phyloP scores from a whole-genome alignment of 805 yeast genomes.

The Ogataea ganodermae region DNA sequence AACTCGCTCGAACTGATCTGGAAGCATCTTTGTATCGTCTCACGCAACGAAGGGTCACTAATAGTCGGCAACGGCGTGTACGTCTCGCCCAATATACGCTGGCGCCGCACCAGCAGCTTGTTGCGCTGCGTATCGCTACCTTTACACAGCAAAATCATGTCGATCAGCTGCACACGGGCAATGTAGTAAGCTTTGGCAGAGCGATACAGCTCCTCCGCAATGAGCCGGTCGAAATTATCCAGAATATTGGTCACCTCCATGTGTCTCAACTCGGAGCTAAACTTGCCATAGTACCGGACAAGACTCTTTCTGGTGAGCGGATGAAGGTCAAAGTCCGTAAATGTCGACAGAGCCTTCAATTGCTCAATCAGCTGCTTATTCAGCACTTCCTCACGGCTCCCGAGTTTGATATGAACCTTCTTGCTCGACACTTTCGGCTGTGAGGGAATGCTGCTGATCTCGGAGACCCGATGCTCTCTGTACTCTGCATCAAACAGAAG shows the following conservation, averaged over 20 bases:
- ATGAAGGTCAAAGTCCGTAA: constrained; percentile 18
- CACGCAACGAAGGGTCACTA: constrained; percentile 10
- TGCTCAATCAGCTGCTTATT: constrained; percentile 25
- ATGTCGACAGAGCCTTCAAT: constrained; percentile 18
- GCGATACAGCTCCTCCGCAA: constrained; percentile 4
- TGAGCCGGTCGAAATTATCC: constrained; percentile 14
- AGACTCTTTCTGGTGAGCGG: constrained; percentile 20
- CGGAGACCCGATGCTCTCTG: constrained; percentile 22
- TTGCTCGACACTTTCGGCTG: constrained; percentile 22
- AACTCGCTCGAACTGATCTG: constrained; percentile 8
- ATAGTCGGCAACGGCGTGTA: constrained; percentile 19
- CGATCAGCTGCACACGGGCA: constrained; percentile 21
- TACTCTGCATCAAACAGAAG: constrained; percentile 27
- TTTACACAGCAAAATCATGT: constrained; percentile 20
- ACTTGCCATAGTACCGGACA: constrained; percentile 13
- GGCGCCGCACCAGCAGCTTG: constrained; percentile 15
- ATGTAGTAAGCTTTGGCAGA: constrained; percentile 14
- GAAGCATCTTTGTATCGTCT: constrained; percentile 17
- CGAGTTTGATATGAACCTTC: constrained; percentile 26
- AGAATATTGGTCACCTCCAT: constrained; percentile 19
- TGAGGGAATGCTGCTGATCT: constrained; percentile 21
- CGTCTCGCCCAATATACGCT: constrained; percentile 11
- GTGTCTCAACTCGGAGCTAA: constrained; percentile 20
- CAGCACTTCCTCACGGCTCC: constrained; percentile 25
- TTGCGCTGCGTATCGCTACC: constrained; percentile 18